Conservation (phyloP, 73 alveolate genomes). For the Paramecium bursaria region DNA sequence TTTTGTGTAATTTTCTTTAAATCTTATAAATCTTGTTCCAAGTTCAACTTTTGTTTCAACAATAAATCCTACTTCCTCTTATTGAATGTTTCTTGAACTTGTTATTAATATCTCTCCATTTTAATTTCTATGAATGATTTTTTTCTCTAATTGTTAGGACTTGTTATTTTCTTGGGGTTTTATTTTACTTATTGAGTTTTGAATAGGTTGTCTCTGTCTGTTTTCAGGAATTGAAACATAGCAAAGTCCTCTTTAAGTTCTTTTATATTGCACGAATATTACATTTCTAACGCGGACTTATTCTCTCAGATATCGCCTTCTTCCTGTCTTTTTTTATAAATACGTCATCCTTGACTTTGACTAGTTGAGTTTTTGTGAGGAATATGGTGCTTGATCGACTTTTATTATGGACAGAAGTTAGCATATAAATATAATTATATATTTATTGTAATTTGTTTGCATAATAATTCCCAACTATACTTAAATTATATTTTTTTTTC, state of each 20-base stretch:
- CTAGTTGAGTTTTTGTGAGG: too few species aligned
- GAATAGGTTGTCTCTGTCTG: background rate
- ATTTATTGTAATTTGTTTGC: too few species aligned
- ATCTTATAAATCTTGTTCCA: conserved; percentile 4
- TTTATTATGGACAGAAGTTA: too few species aligned
- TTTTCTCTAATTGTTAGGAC: background rate
- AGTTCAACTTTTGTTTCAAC: background rate
- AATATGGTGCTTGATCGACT: too few species aligned
- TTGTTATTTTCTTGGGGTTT: conserved; percentile 9
- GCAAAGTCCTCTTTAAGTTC: conserved; percentile 2
- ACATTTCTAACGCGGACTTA: background rate
- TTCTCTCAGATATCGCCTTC: conserved; percentile 3
- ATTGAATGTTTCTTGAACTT: background rate
- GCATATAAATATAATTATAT: too few species aligned
- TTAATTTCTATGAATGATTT: background rate
- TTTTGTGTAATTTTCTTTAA: background rate
- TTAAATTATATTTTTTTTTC: too few species aligned
- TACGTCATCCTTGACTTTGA: too few species aligned
- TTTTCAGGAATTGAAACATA: background rate
- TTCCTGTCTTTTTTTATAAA: too few species aligned
- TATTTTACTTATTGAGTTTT: background rate
- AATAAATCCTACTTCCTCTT: background rate
- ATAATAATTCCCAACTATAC: too few species aligned
- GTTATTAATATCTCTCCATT: conserved; percentile 11
- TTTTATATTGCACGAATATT: background rate